Evolutionary conservation across 2,329 filamentous ascomycete genomes (phyloP).

Genomic region (Pseudogymnoascus sp.): DNA sequence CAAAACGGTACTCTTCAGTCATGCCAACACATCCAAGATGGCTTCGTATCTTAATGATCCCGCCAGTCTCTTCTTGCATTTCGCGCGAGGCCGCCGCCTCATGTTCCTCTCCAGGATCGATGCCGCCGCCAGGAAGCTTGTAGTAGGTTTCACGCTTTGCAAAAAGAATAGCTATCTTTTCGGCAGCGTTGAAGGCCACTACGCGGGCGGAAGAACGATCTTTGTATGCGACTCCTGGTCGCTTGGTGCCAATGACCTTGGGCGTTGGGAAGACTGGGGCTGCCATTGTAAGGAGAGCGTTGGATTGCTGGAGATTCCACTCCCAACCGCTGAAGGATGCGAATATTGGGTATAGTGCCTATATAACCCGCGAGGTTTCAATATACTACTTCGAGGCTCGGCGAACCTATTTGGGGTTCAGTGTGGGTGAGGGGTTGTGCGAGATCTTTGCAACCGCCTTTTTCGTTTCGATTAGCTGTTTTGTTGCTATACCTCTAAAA

Average conservation of each 20-base stretch:
- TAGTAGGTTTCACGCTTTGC: background rate
- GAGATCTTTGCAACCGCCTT: background rate
- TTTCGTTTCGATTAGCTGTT: no score
- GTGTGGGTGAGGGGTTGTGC: background rate
- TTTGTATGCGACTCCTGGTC: background rate
- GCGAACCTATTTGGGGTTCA: no score
- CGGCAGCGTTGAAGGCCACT: background rate
- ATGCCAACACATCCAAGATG: background rate
- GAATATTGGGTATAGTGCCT: background rate
- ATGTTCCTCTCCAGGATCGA: background rate
- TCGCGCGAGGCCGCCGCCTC: background rate
- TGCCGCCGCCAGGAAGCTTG: slow-evolving; percentile 6
- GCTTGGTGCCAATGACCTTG: background rate
- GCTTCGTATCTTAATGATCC: background rate
- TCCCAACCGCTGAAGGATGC: background rate
- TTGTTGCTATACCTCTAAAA: background rate
- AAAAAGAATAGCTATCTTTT: background rate
- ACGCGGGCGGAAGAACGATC: background rate
- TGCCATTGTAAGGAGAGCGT: background rate
- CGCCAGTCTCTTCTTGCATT: background rate
- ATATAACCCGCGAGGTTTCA: no score
- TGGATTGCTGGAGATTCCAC: background rate
- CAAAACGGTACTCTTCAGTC: background rate
- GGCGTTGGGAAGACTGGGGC: background rate
- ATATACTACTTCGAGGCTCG: no score